These are phyloP conservation scores for Eimeria acervulina DNA, from an alignment of 169 alveolate species.

Conservation along the genomic window DNA sequence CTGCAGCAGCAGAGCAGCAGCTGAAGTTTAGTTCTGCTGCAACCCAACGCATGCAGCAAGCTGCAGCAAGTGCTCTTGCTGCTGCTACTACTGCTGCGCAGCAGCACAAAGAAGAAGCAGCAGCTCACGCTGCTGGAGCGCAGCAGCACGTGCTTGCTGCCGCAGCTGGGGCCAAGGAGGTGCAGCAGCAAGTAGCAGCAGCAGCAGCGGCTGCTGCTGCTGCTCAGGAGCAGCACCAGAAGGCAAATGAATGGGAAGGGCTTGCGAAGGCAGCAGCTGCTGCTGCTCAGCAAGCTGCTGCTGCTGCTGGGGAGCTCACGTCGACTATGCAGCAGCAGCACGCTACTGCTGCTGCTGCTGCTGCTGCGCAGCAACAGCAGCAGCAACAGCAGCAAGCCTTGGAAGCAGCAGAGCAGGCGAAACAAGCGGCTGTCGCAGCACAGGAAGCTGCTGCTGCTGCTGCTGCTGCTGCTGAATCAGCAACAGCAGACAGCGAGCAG, in stretches of 20 bases:
- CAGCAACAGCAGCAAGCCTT: neutral
- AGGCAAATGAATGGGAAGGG: too few species aligned
- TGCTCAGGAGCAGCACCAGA: neutral
- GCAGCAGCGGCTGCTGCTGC: constrained; percentile 20
- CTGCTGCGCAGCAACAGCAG: constrained; percentile 47
- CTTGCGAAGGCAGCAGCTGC: neutral
- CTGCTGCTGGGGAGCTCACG: neutral
- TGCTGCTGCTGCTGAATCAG: constrained; percentile 15
- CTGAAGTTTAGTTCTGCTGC: neutral
- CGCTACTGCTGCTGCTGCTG: constrained; percentile 34
- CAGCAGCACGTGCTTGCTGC: neutral
- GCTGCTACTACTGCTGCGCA: constrained; percentile 42
- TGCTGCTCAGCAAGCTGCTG: constrained; percentile 4
- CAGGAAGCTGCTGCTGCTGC: constrained; percentile 10
- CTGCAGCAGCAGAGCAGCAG: constrained; percentile 14
- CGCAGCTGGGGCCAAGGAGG: neutral
- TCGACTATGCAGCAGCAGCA: constrained; percentile 1
- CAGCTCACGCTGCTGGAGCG: neutral
- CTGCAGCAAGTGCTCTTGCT: neutral
- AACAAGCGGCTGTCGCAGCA: neutral
- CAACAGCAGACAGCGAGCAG: neutral
- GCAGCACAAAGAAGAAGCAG: constrained; percentile 22
- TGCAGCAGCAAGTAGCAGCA: constrained; percentile 4
- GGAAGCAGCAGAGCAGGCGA: neutral
- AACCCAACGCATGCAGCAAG: neutral